Percentiles rank a stretch among this genome's conserved stretches.
Conservation (phyloP, 2,329 filamentous ascomycete genomes). For the Lachnellula arida region DNA sequence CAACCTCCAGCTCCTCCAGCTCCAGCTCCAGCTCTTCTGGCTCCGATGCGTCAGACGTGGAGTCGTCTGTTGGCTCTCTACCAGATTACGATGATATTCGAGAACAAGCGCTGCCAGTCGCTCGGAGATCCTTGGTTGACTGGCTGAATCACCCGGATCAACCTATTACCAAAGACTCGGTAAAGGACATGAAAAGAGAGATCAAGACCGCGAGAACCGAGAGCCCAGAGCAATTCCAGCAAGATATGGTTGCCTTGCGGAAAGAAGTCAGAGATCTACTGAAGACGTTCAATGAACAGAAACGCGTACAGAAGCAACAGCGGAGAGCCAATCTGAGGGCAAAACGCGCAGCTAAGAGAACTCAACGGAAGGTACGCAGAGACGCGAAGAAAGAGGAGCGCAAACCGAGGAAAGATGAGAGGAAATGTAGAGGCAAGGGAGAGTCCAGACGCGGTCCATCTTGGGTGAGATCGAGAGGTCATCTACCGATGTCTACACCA, state of each 20-base stretch:
- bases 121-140: slow-evolving; percentile 39
- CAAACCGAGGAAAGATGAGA: slow-evolving; percentile 32
- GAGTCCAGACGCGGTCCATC: not conserved
- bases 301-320: slow-evolving; percentile 34
- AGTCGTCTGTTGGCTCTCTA: slow-evolving; percentile 46
- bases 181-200: slow-evolving; percentile 39
- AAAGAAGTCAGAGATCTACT: slow-evolving; percentile 43
- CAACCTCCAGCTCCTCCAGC: slow-evolving; percentile 12
- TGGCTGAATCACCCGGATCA: slow-evolving; percentile 49
- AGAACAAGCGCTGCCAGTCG: slow-evolving; percentile 44
- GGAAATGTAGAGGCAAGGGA: slow-evolving; percentile 15
- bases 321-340: slow-evolving; percentile 24
- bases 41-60: slow-evolving; percentile 33
- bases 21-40: slow-evolving; percentile 24
- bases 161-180: slow-evolving; percentile 42
- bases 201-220: slow-evolving; percentile 38
- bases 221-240: slow-evolving; percentile 5
- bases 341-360: slow-evolving; percentile 8
- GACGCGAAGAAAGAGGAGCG: slow-evolving; percentile 24
- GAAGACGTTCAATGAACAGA: slow-evolving; percentile 40
- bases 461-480: not conserved
- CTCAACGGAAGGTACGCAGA: slow-evolving; percentile 16
- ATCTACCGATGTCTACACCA: not conserved
- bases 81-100: slow-evolving; percentile 48
- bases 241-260: slow-evolving; percentile 37